Percentiles rank a stretch among this genome's conserved stretches.
Conservation (phyloP, 2,329 filamentous ascomycete species). For the Xylaria multiplex region DNA sequence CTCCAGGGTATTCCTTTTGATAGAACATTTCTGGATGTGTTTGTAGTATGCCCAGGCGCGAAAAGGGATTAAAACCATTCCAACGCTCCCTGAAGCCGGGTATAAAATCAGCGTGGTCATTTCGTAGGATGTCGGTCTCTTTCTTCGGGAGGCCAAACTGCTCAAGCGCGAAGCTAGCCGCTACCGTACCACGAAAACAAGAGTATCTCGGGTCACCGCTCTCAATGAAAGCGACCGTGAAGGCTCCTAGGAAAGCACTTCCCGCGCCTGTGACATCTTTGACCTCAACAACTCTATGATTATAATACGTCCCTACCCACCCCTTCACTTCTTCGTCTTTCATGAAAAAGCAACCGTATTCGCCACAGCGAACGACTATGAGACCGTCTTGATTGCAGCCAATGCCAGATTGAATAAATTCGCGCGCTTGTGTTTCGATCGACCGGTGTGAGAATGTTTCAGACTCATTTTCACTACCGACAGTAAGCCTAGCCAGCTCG, state of each 20-base stretch:
- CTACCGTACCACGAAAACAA: slow-evolving; percentile 9
- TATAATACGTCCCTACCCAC: slow-evolving; percentile 6
- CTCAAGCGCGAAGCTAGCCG: slow-evolving; percentile 24
- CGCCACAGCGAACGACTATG: slow-evolving; percentile 25
- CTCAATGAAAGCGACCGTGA: background rate
- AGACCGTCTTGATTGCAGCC: background rate
- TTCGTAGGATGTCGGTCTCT: background rate
- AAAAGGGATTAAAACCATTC: background rate
- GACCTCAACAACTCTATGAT: background rate
- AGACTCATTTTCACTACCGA: background rate
- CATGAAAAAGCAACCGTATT: slow-evolving; percentile 11
- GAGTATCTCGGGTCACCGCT: background rate
- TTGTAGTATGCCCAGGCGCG: background rate
- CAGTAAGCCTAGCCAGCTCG: background rate
- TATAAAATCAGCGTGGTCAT: too few species aligned
- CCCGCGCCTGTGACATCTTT: slow-evolving; percentile 15
- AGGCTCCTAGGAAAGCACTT: slow-evolving; percentile 30
- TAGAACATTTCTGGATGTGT: background rate
- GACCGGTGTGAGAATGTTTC: background rate
- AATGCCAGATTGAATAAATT: background rate
- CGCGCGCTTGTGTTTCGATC: background rate
- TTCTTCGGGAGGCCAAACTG: slow-evolving; percentile 19
- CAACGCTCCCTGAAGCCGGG: background rate
- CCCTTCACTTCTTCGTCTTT: background rate
- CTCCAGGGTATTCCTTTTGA: background rate